These are phyloP conservation scores for Chalciporus sp. DNA, from an alignment of 1,284 basidiomycete species.

Conservation along the genomic window DNA sequence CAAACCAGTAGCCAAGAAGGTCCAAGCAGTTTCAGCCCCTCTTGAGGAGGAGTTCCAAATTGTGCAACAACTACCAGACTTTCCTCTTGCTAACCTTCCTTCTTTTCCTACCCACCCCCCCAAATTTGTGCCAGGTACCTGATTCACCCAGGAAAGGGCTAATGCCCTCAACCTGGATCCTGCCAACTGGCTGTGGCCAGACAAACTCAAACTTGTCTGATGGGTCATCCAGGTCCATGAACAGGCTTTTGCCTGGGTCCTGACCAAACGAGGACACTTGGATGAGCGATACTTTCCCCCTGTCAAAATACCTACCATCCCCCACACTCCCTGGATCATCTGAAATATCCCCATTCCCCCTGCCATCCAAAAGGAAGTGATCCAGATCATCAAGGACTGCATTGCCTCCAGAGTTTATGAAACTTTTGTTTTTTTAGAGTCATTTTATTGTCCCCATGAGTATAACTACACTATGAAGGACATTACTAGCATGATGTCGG, in stretches of 20 bases:
- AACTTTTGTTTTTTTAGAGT: too few relatives aligned
- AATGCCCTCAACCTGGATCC: background rate
- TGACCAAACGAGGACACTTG: slow-evolving; percentile 21
- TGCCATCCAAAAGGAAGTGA: too few relatives aligned
- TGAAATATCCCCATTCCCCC: slow-evolving; percentile 24
- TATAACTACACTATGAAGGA: too few relatives aligned
- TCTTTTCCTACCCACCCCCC: background rate
- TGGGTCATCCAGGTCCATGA: slow-evolving; percentile 4
- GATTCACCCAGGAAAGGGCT: background rate
- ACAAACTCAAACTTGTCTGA: background rate
- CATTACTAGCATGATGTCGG: too few relatives aligned
- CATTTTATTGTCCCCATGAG: too few relatives aligned
- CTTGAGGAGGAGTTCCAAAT: too few relatives aligned
- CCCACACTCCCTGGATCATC: slow-evolving; percentile 25
- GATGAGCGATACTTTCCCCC: slow-evolving; percentile 16
- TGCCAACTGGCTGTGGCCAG: background rate
- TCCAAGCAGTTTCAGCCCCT: too few relatives aligned
- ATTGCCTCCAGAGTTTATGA: too few relatives aligned
- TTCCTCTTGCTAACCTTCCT: too few relatives aligned
- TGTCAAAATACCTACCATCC: slow-evolving; percentile 16
- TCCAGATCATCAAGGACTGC: too few relatives aligned
- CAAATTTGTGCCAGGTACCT: background rate
- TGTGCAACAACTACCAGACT: too few relatives aligned
- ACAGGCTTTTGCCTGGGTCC: slow-evolving; percentile 27
- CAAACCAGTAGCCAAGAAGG: too few relatives aligned